Evolutionary conservation across 495 filamentous ascomycete species (phyloP).

Genomic region (Penicillium flavigenum): DNA sequence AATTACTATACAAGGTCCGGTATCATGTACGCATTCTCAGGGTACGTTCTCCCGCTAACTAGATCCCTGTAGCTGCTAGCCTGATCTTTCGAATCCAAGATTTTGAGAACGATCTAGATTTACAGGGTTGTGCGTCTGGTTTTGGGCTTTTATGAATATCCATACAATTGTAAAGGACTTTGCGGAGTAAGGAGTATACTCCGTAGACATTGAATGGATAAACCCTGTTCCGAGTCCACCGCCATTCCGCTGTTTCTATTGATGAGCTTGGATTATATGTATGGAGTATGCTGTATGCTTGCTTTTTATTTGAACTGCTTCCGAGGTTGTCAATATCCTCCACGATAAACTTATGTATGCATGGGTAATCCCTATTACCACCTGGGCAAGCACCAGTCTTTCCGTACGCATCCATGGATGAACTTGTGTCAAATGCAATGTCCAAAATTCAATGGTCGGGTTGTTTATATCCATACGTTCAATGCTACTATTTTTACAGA

Average conservation of each 20-base stretch:
- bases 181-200: neutral
- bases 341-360: neutral
- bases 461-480: neutral
- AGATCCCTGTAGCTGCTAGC: neutral
- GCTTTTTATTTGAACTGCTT: too few relatives aligned
- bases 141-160: neutral
- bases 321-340: neutral
- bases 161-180: neutral
- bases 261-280: neutral
- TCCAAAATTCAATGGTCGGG: constrained; percentile 6
- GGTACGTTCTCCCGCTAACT: neutral
- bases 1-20: constrained; percentile 8
- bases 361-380: neutral
- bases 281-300: neutral
- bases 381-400: neutral
- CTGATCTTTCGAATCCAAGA: neutral
- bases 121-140: neutral
- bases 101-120: neutral
- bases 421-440: constrained; percentile 7
- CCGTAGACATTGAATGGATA: neutral
- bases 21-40: neutral
- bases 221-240: neutral
- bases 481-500: neutral
- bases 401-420: constrained; percentile 15
- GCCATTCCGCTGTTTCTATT: neutral